phyloP scores from a whole-genome alignment of 1,284 basidiomycete species.

The Macrocystidia cucumis region DNA sequence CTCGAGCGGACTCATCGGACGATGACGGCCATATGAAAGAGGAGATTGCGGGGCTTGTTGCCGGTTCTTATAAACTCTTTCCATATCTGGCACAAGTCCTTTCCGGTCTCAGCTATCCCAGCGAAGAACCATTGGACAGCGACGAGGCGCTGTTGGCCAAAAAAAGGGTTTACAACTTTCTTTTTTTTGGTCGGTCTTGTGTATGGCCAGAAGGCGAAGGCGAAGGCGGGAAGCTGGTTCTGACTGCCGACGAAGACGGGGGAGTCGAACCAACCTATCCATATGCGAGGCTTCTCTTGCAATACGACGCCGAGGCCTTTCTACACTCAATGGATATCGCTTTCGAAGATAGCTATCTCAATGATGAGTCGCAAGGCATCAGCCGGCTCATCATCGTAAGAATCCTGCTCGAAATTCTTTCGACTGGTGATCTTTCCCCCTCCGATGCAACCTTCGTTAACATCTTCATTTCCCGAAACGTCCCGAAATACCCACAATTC shows the following conservation, averaged over 20 bases:
- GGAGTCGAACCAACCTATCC: constrained; percentile 79
- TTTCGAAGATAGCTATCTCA: constrained; percentile 90
- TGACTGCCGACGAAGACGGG: constrained; percentile 68
- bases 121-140: constrained; percentile 62
- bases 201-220: constrained; percentile 72
- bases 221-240: constrained; percentile 63
- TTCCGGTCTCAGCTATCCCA: constrained; percentile 86
- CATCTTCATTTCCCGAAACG: constrained; percentile 95
- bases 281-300: constrained; percentile 78
- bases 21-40: too few relatives aligned
- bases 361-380: constrained; percentile 60
- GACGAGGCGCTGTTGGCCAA: constrained; percentile 64
- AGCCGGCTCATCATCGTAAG: constrained; percentile 83
- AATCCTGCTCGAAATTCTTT: constrained; percentile 77
- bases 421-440: constrained; percentile 45
- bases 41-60: too few relatives aligned
- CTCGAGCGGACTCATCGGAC: constrained; percentile 24
- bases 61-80: constrained; percentile 93
- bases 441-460: constrained; percentile 78
- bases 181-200: constrained; percentile 79
- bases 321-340: constrained; percentile 92
- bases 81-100: constrained; percentile 85
- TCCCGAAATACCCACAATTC: constrained; percentile 95
- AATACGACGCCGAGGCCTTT: constrained; percentile 92
- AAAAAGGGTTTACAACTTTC: constrained; percentile 67